Conservation (phyloP, 2,329 filamentous ascomycete genomes). For the Fusarium oxysporum region DNA sequence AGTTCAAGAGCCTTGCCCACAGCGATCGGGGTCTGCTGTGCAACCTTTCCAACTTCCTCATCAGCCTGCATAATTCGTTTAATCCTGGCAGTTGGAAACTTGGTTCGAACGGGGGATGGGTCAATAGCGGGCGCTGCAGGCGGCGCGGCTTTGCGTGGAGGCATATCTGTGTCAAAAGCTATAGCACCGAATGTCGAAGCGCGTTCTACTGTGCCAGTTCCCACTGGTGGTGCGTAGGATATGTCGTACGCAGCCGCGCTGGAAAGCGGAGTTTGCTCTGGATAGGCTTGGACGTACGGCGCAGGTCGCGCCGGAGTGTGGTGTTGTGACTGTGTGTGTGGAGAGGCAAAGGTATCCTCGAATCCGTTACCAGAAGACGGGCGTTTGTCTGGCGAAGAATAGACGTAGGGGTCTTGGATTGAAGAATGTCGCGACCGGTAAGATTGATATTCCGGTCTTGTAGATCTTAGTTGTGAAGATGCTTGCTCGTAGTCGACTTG, state of each 20-base stretch:
- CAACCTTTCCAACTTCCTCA: slow-evolving; percentile 97
- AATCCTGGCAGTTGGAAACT: slow-evolving; percentile 96
- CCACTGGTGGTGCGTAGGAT: slow-evolving; percentile 24
- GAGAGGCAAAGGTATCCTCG: slow-evolving; percentile 13
- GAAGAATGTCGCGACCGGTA: slow-evolving; percentile 38
- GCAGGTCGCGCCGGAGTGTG: slow-evolving; percentile 25
- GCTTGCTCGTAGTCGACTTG: slow-evolving; percentile 41
- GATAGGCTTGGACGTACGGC: slow-evolving; percentile 26
- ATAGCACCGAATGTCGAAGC: slow-evolving; percentile 19
- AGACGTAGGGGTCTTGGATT: slow-evolving; percentile 35
- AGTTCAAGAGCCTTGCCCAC: slow-evolving; percentile 96
- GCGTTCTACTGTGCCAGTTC: slow-evolving; percentile 10
- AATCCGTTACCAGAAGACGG: slow-evolving; percentile 13
- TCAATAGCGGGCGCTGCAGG: slow-evolving; percentile 58
- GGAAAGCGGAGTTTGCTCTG: slow-evolving; percentile 24
- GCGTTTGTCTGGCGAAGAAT: slow-evolving; percentile 15
- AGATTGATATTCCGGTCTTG: slow-evolving; percentile 38
- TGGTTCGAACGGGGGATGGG: slow-evolving; percentile 85
- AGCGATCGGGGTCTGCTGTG: slow-evolving; percentile 95
- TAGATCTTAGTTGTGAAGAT: slow-evolving; percentile 37
- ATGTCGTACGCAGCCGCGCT: slow-evolving; percentile 30
- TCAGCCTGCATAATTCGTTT: slow-evolving; percentile 99
- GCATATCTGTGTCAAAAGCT: slow-evolving; percentile 47
- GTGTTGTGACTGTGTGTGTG: slow-evolving; percentile 29
- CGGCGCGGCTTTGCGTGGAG: slow-evolving; percentile 50